These are phyloP conservation scores for Agroathelia rolfsii DNA, from an alignment of 1,284 basidiomycete species.

Conservation along the genomic window DNA sequence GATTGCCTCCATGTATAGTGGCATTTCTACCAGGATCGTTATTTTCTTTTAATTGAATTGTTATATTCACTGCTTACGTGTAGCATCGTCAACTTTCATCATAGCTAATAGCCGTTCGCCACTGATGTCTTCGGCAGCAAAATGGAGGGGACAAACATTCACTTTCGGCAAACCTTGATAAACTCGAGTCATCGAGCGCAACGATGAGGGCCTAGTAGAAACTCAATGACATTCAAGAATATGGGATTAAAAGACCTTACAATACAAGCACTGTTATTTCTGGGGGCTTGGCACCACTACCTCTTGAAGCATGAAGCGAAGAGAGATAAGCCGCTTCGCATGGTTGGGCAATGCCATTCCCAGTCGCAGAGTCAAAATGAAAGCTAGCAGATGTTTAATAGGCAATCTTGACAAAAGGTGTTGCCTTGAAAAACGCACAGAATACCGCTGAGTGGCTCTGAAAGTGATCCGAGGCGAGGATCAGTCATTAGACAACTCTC, in stretches of 20 bases:
- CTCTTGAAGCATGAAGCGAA: too few relatives aligned
- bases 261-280: conserved; percentile 14
- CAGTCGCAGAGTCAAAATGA: conserved; percentile 15
- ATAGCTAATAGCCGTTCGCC: conserved; percentile 23
- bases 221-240: too few relatives aligned
- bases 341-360: too few relatives aligned
- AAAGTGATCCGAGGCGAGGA: too few relatives aligned
- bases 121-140: conserved; percentile 21
- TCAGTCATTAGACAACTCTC: too few relatives aligned
- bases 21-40: conserved; percentile 9
- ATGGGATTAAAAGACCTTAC: conserved; percentile 8
- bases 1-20: too few relatives aligned
- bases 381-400: conserved; percentile 16
- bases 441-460: too few relatives aligned
- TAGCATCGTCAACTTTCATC: conserved; percentile 22
- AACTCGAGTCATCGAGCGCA: conserved; percentile 17
- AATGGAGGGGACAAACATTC: conserved; percentile 20
- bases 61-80: conserved; percentile 6
- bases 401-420: too few relatives aligned
- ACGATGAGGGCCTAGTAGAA: conserved; percentile 14
- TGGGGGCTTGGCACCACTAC: conserved; percentile 17
- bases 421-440: too few relatives aligned
- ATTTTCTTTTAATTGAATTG: too few relatives aligned
- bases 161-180: conserved; percentile 20
- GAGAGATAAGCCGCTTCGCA: too few relatives aligned